Base-by-base conservation (phyloP, 805 yeast genomes). In the Yamadazyma nakazawae region DNA sequence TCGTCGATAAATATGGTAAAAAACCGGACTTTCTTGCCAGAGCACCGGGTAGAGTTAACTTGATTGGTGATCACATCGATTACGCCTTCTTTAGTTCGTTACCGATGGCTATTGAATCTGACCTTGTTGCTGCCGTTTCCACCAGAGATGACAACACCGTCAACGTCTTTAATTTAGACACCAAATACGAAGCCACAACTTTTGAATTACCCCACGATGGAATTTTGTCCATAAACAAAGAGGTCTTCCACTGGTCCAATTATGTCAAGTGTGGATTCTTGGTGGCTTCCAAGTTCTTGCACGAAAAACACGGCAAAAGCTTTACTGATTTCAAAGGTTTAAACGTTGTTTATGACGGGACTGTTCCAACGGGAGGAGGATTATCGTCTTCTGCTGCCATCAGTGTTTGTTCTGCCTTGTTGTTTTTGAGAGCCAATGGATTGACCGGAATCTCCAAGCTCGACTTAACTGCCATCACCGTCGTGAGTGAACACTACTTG, bases 61-160 rank as follows among this genome's bases (percentile, higher is more conserved):
- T 84, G 48, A 81, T 84, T 46, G 90, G 91, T 32, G 90, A 84
- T 54, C 91, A 84, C 58, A 79, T 84, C 46, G 90, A 84, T 64
- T 84, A 84, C 60, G 77, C 79, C 53, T 75, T 77, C 55, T 84
- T 80, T 59, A 74, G 87, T 6, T 85, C 81, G 10, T 70, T 84
- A 53, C 90, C 90, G 14, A 79, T 84, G 83, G 89, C 91, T 2
- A 79, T 84, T 32, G 84, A 81, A 38, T 74, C 67, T 17, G 88
- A 83, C 55, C 78, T 83, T 44, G 62, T 82, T 40, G 78, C 79
- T 52, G 87, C 82, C 5, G 81, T 76, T 13, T 34, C 48, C 12
- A 24, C 37, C n/a, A 46, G 45, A 32, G 31, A 41, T 9, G 53
- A 50, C 34, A 19, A 17, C 21, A 36, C 30, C 13, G 48, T 72